These are phyloP conservation scores for Hippophae rhamnoides DNA, from an alignment of 306 rosid species.

Conservation along the genomic window DNA sequence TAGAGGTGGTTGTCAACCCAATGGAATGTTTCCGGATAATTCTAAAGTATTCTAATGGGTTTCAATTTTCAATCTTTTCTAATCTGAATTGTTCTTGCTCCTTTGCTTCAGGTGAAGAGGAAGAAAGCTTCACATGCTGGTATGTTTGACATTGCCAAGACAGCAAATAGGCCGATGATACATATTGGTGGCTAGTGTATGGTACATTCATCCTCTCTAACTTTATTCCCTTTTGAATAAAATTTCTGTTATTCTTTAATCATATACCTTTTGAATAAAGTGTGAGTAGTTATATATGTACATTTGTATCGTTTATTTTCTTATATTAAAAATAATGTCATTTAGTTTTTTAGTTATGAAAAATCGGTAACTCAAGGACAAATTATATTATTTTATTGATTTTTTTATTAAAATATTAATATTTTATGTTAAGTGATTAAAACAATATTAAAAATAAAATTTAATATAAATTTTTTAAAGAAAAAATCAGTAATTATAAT, in stretches of 20 bases:
- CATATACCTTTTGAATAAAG: too few species aligned
- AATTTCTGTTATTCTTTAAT: neutral
- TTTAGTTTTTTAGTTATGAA: too few species aligned
- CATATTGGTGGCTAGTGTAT: conserved; percentile 85
- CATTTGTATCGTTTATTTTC: too few species aligned
- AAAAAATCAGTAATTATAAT: too few species aligned
- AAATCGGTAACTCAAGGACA: too few species aligned
- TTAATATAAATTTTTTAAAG: too few species aligned
- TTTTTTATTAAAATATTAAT: too few species aligned
- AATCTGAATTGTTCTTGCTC: conserved; percentile 3
- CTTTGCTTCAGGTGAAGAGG: conserved; percentile 60
- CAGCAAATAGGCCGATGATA: conserved; percentile 91
- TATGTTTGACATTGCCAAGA: conserved; percentile 85
- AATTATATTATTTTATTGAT: too few species aligned
- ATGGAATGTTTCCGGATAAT: neutral
- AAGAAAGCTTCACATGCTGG: conserved; percentile 96
- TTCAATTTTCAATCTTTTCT: neutral
- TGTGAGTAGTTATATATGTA: too few species aligned
- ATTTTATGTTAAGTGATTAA: too few species aligned
- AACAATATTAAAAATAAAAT: too few species aligned
- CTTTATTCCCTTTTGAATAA: neutral
- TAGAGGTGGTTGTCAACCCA: neutral
- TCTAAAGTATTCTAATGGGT: neutral
- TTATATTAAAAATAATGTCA: too few species aligned
- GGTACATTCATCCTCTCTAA: neutral